Base-by-base conservation (phyloP, 202 grass and related monocot species). In the Carex arenaria region DNA sequence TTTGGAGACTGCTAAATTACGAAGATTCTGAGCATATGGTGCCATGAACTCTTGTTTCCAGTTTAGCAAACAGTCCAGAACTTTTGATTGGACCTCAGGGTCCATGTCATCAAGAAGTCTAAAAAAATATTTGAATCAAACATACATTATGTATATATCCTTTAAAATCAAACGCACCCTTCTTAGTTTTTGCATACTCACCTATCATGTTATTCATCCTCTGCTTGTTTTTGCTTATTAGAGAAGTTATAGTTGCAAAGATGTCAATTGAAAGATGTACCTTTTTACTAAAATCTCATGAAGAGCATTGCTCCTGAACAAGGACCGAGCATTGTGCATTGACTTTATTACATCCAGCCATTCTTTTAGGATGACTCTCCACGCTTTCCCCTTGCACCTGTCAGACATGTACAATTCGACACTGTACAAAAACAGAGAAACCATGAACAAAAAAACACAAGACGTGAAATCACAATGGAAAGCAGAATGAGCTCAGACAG, bases 81-180 rank as follows among this genome's bases (percentile, higher is more conserved):
- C 92, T 90, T 91, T 95, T 66, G 83, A 67, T 80, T 98, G 95
- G 85, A 98, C 73, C 17, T 95, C 90, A 80, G 92, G 83, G 85
- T 98, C 95, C 70, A 62, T 85, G 17, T 98, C 95, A 81, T 93
- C 95, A 83, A 98, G 89, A 81, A 98, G 87, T 89, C 92, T 98
- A 82, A 36, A 80, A 84, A 53, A 30, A 76, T 70, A 76, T 84
- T 88, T 69, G 19, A 36, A 77, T 52, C 73, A 57, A 77, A 77
- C 13, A 77, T 77, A 77, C 15, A 15, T 36, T 77, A 15, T 57
- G 49, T 55, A 54, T 28, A 51, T 77, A 57, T 11, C 13, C 28
- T 77, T 77, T 19, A 15, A 32, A 32, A 36, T 34, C 28, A 36
- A 57, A 11, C 10, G 32, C 8, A 30, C 19, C 34, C n/a, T 43